Percentiles rank a stretch among this genome's conserved stretches.
phyloP scores from a whole-genome alignment of 169 alveolate genomes.

The Eimeria praecox region DNA sequence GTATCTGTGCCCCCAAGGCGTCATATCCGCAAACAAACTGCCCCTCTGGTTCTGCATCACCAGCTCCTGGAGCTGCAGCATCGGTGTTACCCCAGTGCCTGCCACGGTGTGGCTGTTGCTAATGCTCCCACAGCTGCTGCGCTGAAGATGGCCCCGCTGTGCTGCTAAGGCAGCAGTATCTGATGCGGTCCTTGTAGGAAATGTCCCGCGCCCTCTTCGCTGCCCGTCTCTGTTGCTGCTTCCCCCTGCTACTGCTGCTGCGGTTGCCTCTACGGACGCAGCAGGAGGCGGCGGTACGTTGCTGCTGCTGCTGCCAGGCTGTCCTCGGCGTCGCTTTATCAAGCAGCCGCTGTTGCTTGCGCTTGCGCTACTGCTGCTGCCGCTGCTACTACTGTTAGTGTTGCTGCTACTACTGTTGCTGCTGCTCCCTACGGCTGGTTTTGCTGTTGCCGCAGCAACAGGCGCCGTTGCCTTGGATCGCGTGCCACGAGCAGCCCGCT shows the following conservation, averaged over 20 bases:
- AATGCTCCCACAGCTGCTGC: conserved; percentile 27
- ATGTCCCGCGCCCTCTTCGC: conserved; percentile 40
- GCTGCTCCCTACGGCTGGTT: not conserved
- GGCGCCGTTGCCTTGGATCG: conserved; percentile 43
- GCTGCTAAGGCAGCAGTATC: conserved; percentile 9
- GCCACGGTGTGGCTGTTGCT: conserved; percentile 5
- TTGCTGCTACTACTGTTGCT: conserved; percentile 8
- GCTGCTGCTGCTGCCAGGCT: conserved; percentile 61
- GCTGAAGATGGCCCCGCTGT: conserved; percentile 19
- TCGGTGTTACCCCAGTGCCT: conserved; percentile 22
- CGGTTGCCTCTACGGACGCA: conserved; percentile 18
- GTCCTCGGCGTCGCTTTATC: conserved; percentile 68
- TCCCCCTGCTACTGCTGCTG: conserved; percentile 13
- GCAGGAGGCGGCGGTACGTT: conserved; percentile 23
- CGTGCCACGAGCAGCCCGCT: conserved; percentile 49
- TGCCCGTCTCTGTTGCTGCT: conserved; percentile 52
- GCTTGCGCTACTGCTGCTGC: conserved; percentile 1
- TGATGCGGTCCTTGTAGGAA: not conserved
- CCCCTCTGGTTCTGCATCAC: conserved; percentile 42
- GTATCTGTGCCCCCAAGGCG: conserved; percentile 24
- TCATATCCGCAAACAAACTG: conserved; percentile 19
- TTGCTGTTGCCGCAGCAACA: conserved; percentile 21
- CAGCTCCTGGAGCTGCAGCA: conserved; percentile 62
- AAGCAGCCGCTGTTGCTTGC: conserved; percentile 45
- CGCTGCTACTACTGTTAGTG: not conserved